Evolutionary conservation across 2,329 filamentous ascomycete genomes (phyloP), one percentile per base, ranked within the genome.

Genomic region (Cadophora gregata): DNA sequence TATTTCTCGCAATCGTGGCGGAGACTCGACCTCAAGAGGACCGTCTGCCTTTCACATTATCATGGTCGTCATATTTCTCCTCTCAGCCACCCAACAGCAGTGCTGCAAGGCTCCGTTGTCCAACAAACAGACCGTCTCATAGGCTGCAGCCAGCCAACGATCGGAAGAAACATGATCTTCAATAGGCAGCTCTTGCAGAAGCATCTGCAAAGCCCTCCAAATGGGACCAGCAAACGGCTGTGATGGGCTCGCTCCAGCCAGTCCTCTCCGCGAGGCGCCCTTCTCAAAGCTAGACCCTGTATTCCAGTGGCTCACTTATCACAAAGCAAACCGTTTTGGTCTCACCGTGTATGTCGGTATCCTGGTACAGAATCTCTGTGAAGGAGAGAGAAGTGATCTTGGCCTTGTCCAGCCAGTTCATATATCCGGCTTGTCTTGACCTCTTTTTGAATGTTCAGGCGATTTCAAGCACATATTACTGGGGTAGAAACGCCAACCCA

Each of bases 101-200:
- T 33, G 47, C 21, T 53, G 38, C 27, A 55, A 63, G 31, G 47
- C 65, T 48, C 65, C 61, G 48, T 33, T 16, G 55, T 36, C 24
- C 12, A 58, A 53, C 50, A 25, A 58, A 63, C 5, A 36, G 36
- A 29, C 48, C 27, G 65, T 69, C 65, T 69, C 58, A 67, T 64
- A 62, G 36, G 53, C 64, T 69, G 67, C 59, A 50, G 45, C 38
- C 33, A 59, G 47, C 63, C 63, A 61, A 42, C 21, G 5, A 19
- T 42, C 12, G 56, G 56, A 4, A 59, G 4, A 21, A 7, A 8
- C 14, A 42, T 42, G 33, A 14, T 2, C 7, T 19, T 59, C 38
- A 16, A 59, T 59, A 59, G 56, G 56, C 56, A 27, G 56, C 56
- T 25, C 21, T 27, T 25, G 56, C n/a, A 45, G 33, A n/a, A 9